These are phyloP conservation scores for Penicillium carneum DNA, from an alignment of 2,329 filamentous ascomycete species.

Conservation along the genomic window DNA sequence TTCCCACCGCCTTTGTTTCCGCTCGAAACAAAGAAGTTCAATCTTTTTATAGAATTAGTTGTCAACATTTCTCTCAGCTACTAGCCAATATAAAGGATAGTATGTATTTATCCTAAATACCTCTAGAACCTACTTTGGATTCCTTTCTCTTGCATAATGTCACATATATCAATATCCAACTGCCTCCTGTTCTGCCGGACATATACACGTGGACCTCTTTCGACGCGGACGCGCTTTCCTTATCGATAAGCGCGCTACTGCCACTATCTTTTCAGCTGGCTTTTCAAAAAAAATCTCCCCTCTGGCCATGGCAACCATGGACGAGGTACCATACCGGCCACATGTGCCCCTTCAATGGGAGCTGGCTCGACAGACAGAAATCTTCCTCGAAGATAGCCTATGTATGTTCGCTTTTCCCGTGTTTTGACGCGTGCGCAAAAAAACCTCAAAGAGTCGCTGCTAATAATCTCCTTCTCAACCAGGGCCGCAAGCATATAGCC, in stretches of 20 bases:
- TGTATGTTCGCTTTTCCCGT: constrained; percentile 56
- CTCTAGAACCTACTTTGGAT: neutral
- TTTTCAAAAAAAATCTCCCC: neutral
- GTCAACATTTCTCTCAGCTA: neutral
- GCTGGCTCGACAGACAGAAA: constrained; percentile 70
- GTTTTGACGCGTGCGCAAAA: neutral
- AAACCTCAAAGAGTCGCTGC: neutral
- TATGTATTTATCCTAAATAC: neutral
- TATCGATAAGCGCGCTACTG: constrained; percentile 36
- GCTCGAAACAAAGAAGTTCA: constrained; percentile 2
- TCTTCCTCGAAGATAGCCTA: constrained; percentile 75
- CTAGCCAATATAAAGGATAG: neutral
- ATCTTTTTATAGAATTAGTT: constrained; percentile 6
- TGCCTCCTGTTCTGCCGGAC: neutral
- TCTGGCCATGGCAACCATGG: constrained; percentile 33
- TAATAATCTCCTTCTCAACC: constrained; percentile 18
- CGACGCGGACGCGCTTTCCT: constrained; percentile 10
- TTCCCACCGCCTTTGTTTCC: constrained; percentile 14
- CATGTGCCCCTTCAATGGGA: constrained; percentile 67
- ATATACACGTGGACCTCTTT: constrained; percentile 1
- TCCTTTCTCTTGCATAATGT: neutral
- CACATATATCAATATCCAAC: neutral
- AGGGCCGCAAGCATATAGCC: constrained; percentile 67
- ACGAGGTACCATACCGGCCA: constrained; percentile 57
- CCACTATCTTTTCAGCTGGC: constrained; percentile 5